A percentile compares a stretch with the other conserved stretches of the same genome.
phyloP scores from a whole-genome alignment of 768 basidiomycete genomes.

The Stropharia rugosoannulata region DNA sequence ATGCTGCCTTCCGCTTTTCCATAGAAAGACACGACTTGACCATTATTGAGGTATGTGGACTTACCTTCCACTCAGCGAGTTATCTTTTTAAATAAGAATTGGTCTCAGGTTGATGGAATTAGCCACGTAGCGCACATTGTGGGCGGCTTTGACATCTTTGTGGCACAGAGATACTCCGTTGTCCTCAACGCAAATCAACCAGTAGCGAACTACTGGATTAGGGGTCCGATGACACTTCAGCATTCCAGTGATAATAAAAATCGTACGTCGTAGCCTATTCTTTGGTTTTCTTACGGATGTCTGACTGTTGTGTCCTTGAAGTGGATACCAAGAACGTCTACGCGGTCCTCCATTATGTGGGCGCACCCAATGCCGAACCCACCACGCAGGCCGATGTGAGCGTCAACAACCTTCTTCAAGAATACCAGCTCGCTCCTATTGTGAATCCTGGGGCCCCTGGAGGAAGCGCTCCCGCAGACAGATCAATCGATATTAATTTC shows the following conservation, averaged over 20 bases:
- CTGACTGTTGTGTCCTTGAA: too few species aligned
- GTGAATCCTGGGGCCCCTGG: conserved; percentile 22
- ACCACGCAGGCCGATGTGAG: neutral
- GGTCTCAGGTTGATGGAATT: conserved; percentile 36
- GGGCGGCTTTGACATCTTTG: conserved; percentile 38
- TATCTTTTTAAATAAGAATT: conserved; percentile 11
- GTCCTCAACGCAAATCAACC: conserved; percentile 41
- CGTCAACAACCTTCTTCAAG: conserved; percentile 18
- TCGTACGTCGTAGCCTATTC: conserved; percentile 19
- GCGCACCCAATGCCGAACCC: too few species aligned
- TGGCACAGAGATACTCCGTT: conserved; percentile 51
- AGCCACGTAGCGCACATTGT: conserved; percentile 30
- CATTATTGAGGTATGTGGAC: conserved; percentile 18
- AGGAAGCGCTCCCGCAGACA: conserved; percentile 17
- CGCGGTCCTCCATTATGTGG: too few species aligned
- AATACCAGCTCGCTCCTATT: conserved; percentile 8
- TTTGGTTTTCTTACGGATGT: too few species aligned
- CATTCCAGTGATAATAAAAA: conserved; percentile 28
- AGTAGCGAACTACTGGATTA: conserved; percentile 48
- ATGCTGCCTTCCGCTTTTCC: conserved; percentile 37
- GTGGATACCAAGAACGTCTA: too few species aligned
- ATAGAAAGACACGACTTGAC: conserved; percentile 31
- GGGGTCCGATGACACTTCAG: conserved; percentile 31
- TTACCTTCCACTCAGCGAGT: neutral
- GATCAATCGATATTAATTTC: conserved; percentile 20